Conservation (phyloP, 148 eudicot species). For the Fagopyrum tataricum region DNA sequence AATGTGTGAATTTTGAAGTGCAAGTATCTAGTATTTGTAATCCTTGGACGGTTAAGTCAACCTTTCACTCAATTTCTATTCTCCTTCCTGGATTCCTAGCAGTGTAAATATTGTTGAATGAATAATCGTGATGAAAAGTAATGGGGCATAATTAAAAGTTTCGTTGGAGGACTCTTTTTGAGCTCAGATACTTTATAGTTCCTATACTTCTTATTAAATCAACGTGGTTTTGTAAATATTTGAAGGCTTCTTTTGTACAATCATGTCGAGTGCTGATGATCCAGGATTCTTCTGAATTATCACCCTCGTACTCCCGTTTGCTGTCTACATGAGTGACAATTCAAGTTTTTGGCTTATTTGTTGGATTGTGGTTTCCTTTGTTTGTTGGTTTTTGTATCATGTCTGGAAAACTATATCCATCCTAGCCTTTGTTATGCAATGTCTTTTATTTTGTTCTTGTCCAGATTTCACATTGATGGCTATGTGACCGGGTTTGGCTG, state of each 20-base stretch:
- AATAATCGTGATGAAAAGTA: background rate
- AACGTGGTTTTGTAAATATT: no score
- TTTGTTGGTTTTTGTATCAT: background rate
- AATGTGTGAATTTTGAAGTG: background rate
- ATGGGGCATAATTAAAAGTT: no score
- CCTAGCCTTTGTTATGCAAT: background rate
- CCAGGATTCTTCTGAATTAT: no score
- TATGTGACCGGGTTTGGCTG: constrained; percentile 84
- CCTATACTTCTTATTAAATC: no score
- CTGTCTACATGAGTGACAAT: background rate
- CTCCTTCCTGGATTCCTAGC: background rate
- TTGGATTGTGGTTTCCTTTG: background rate
- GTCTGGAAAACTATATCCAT: background rate
- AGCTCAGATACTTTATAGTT: background rate
- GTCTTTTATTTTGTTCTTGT: no score
- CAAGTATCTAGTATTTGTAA: background rate
- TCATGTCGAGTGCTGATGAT: background rate
- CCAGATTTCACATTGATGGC: constrained; percentile 80
- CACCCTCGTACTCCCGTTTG: background rate
- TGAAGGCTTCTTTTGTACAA: background rate
- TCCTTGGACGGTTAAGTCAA: background rate
- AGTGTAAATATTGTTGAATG: background rate
- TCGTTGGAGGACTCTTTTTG: background rate
- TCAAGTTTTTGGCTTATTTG: background rate
- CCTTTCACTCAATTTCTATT: background rate